Evolutionary conservation across 163 green algal genomes (phyloP).

Genomic region (Botryococcus braunii): DNA sequence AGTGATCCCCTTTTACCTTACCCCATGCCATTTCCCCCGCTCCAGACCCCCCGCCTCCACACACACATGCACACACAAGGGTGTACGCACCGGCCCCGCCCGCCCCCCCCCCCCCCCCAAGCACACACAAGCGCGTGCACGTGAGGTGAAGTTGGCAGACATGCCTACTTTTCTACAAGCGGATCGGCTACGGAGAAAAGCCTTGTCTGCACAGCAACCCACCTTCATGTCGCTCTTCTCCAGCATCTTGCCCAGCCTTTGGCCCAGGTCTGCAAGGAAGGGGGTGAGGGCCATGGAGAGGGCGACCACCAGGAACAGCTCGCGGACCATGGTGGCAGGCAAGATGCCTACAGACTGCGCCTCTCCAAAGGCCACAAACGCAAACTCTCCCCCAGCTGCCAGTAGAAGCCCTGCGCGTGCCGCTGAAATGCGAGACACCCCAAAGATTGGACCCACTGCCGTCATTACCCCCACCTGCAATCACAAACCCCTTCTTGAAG

Average conservation of each 20-base stretch:
- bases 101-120: too few relatives aligned
- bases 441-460: conserved; percentile 58
- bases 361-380: conserved; percentile 95
- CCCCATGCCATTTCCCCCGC: too few relatives aligned
- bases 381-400: conserved; percentile 92
- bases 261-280: conserved; percentile 80
- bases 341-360: conserved; percentile 71
- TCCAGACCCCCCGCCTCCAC: too few relatives aligned
- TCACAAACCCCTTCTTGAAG: background rate
- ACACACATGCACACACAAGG: too few relatives aligned
- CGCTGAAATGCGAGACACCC: conserved; percentile 49
- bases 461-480: conserved; percentile 49
- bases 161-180: too few relatives aligned
- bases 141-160: too few relatives aligned
- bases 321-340: conserved; percentile 51
- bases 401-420: conserved; percentile 66
- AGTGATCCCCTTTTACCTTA: too few relatives aligned
- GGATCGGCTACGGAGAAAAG: too few relatives aligned
- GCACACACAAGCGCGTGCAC: too few relatives aligned
- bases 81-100: too few relatives aligned
- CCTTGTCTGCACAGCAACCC: too few relatives aligned
- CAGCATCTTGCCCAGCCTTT: conserved; percentile 61
- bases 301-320: conserved; percentile 93
- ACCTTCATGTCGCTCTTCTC: conserved; percentile 66
- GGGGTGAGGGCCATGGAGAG: conserved; percentile 95